Evolutionary conservation across 129 eudicot species (phyloP).

Genomic region (Chrysanthemum seticuspe): DNA sequence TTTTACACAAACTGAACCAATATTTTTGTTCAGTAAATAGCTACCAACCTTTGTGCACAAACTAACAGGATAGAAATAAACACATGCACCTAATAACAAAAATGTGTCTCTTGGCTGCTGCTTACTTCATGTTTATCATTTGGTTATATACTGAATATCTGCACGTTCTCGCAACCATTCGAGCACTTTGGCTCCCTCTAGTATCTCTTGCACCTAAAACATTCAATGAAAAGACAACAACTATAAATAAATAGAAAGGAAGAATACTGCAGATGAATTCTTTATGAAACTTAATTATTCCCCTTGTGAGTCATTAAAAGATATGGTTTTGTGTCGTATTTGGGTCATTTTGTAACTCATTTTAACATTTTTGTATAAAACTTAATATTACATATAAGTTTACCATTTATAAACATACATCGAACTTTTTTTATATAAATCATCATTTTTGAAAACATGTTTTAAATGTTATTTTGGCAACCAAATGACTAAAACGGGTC

Average conservation of each 20-base stretch:
- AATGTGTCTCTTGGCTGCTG: constrained; percentile 22
- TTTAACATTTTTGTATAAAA: no score
- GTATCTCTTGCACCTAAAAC: constrained; percentile 79
- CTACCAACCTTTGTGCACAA: constrained; percentile 17
- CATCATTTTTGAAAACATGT: no score
- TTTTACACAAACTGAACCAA: constrained; percentile 1
- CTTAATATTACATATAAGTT: no score
- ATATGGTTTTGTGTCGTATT: no score
- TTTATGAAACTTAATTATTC: neutral
- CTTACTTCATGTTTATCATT: constrained; percentile 31
- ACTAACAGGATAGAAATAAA: constrained; percentile 8
- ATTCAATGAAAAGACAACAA: neutral
- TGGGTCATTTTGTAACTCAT: no score
- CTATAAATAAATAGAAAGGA: neutral
- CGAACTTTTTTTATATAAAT: no score
- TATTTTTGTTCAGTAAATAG: constrained; percentile 13
- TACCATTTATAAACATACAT: no score
- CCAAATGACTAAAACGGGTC: no score
- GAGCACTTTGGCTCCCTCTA: constrained; percentile 95
- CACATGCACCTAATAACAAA: constrained; percentile 30
- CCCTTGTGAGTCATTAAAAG: no score
- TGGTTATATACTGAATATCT: constrained; percentile 58
- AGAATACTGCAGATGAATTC: no score
- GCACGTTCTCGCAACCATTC: constrained; percentile 88
- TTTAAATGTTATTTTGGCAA: no score